Evolutionary conservation across 306 rosid species (phyloP), one percentile per base, ranked within the genome.

Genomic region (Benincasa hispida): DNA sequence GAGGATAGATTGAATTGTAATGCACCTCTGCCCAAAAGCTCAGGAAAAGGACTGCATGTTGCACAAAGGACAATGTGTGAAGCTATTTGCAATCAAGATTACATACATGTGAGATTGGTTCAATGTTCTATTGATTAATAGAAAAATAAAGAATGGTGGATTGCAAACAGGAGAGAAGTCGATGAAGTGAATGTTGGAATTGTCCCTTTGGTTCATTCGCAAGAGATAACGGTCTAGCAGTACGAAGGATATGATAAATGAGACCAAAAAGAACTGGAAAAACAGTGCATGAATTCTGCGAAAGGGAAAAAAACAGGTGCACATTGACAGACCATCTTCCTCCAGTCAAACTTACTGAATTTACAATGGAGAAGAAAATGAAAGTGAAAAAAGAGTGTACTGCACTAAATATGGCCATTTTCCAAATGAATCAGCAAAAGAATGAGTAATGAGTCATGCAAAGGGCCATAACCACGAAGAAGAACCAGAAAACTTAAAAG

Each of bases 1-100:
- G 92, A 80, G 93, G 91, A 82, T 87, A 83, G 81, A 91, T 89
- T 77, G 98, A 93, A 82, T 91, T 93, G 91, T 93, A 93, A 83
- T 93, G 98, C 81, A 93, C 97, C 82, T 93, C 97, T 37, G 98
- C 98, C 98, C 97, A 94, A 87, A 94, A 91, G 81, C 98, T 91
- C 81, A 94, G 79, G 82, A 82, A 86, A 85, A 93, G 86, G 76
- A 82, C 97, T 93, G 91, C 91, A 78, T 74, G 41, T 82, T 45
- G 57, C 30, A 57, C 30, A 30, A 25, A 24, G 34, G 78, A 60
- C 22, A 6, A 39, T 30, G 12, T 41, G 30, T 72, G 68, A 58
- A n/a, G 17, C 22, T 42, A 21, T 8, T 15, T 62, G 19, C 60
- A 72, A 51, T 28, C 37, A 2, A 72, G 50, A 72, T 48, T 17